phyloP scores from a whole-genome alignment of 345 rosid genomes.

The Arabidopsis arenosa region DNA sequence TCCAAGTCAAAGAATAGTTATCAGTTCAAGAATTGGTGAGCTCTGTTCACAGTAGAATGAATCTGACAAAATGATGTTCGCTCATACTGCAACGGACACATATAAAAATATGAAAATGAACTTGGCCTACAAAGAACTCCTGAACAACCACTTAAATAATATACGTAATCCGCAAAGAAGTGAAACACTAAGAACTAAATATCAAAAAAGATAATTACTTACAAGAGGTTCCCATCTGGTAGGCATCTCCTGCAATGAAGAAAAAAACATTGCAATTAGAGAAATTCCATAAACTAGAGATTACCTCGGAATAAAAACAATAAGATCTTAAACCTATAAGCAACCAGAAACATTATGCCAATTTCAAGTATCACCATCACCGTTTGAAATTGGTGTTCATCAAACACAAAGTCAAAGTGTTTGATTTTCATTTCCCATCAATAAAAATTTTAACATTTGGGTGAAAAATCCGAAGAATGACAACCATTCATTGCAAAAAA shows the following conservation, averaged over 20 bases:
- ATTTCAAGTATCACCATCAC: constrained; percentile 18
- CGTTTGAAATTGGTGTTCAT: constrained; percentile 1
- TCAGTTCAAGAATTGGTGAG: neutral
- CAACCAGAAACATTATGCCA: constrained; percentile 9
- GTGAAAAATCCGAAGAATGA: constrained; percentile 15
- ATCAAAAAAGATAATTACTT: constrained; percentile 47
- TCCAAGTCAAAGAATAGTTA: constrained; percentile 23
- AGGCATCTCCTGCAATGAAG: constrained; percentile 67
- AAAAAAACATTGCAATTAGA: constrained; percentile 32
- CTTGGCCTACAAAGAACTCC: neutral
- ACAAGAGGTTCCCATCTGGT: constrained; percentile 86
- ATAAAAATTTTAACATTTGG: neutral
- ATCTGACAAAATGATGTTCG: neutral
- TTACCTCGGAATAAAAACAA: neutral
- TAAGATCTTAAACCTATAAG: constrained; percentile 6
- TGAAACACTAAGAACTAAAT: constrained; percentile 9
- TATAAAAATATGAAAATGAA: neutral
- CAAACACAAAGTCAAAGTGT: neutral
- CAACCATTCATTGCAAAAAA: constrained; percentile 4
- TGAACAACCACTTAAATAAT: constrained; percentile 6
- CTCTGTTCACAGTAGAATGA: neutral
- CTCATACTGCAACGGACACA: neutral
- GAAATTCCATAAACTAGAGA: constrained; percentile 13
- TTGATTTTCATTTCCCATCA: neutral
- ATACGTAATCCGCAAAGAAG: constrained; percentile 2